Base-by-base conservation (phyloP, 495 filamentous ascomycete genomes). In the Recurvomyces mirabilis region DNA sequence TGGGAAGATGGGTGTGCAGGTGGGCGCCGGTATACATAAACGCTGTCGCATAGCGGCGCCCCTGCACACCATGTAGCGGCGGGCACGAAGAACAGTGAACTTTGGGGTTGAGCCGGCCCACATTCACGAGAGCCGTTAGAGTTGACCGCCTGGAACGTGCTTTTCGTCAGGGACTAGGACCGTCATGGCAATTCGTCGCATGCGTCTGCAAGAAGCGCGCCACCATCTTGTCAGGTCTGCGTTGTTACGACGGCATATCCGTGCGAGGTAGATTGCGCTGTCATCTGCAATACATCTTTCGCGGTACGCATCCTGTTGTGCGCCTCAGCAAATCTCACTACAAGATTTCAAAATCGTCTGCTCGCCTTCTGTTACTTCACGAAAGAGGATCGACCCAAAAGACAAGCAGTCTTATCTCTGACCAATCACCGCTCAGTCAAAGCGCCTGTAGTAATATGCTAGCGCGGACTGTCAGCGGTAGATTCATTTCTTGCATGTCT, bases 51-150 rank as follows among this genome's bases (percentile, higher is more conserved):
- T 7, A 28, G 12, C 12, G 22, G 17, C 39, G 25, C 39, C 39
- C 26, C 39, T 42, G 39, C 39, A n/a, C 21, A 14, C 12, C 37
- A 2, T 13, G 37, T 24, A 9, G 32, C 9, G 12, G 3, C 4
- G 24, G 25, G 20, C 15, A 10, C 20, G 39, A 15, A 24, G 30
- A 15, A 20, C 15, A 21, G 13, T 42, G 39, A 42, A 42, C 39
- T 32, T 42, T 42, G 39, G 39, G 38, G 39, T 42, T 22, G 39
- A 42, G 25, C 30, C 25, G 39, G 20, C 39, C 39, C 39, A 42
- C 38, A 2, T 32, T 30, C 39, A 42, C 39, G 39, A 42, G 39
- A 42, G 39, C 39, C 39, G 39, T 42, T 42, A 10, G 24, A 20
- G 37, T 11, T 11, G 37, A 20, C 37, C 37, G 9, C 21, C 4